Evolutionary conservation across 2,329 filamentous ascomycete species (phyloP).

Genomic region (Trichoderma lentiforme): DNA sequence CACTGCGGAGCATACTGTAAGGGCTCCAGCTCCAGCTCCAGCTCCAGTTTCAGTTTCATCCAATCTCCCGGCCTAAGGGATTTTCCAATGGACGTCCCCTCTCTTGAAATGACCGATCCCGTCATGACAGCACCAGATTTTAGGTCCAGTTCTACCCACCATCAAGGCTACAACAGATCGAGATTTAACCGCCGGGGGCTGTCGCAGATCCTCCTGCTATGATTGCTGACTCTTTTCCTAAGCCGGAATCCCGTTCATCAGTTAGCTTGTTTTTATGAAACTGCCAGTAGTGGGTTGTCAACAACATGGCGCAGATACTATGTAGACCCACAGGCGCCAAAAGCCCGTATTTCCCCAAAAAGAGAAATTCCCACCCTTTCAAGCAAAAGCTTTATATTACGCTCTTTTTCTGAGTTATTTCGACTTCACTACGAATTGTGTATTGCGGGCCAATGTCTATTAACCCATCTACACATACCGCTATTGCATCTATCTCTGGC

Average conservation of each 20-base stretch:
- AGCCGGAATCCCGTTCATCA: background rate
- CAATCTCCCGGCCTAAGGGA: background rate
- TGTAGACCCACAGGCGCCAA: background rate
- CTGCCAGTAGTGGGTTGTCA: no score
- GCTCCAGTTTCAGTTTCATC: background rate
- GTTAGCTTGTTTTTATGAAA: background rate
- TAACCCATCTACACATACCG: background rate
- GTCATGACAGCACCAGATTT: background rate
- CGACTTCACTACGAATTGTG: background rate
- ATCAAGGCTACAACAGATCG: background rate
- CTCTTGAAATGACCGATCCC: background rate
- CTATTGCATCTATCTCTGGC: background rate
- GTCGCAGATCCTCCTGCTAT: background rate
- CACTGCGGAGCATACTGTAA: background rate
- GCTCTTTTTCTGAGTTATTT: background rate
- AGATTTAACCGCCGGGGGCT: background rate
- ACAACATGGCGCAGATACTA: no score
- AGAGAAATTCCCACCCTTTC: background rate
- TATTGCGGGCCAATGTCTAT: rapidly evolving
- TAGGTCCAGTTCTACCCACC: background rate
- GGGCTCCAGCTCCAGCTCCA: background rate
- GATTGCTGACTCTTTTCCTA: background rate
- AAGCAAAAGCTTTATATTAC: background rate
- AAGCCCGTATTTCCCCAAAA: background rate
- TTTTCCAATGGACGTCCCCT: background rate